Conservation (phyloP, 2,329 filamentous ascomycete species). For the Aspergillus quadrilineatus region DNA sequence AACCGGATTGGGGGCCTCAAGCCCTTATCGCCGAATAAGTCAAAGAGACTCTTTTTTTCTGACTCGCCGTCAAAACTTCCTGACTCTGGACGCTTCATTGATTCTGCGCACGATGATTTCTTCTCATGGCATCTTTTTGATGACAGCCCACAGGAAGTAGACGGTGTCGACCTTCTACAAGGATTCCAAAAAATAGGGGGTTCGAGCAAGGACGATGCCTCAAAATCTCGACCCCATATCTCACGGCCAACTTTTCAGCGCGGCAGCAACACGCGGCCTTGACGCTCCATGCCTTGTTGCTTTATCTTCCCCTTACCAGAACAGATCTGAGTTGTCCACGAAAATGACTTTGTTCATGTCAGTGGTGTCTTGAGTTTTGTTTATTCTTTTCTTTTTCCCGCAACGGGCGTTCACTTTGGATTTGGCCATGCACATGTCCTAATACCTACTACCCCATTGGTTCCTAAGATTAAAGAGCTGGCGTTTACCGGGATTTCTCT, state of each 20-base stretch:
- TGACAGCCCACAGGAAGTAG: conserved; percentile 43
- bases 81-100: conserved; percentile 32
- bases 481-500: neutral
- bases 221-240: conserved; percentile 29
- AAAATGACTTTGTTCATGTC: neutral
- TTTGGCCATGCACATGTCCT: conserved; percentile 1
- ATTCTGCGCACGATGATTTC: conserved; percentile 44
- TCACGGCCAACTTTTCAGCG: conserved; percentile 34
- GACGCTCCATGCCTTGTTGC: conserved; percentile 10
- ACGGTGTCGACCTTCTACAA: conserved; percentile 48
- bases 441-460: conserved; percentile 3
- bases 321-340: neutral
- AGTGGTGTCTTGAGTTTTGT: neutral
- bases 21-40: conserved; percentile 36
- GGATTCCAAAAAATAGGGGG: conserved; percentile 51
- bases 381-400: neutral
- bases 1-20: conserved; percentile 27
- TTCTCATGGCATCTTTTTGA: conserved; percentile 51
- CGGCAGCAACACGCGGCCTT: conserved; percentile 38
- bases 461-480: conserved; percentile 1
- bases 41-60: conserved; percentile 34
- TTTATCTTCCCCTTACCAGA: neutral
- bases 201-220: conserved; percentile 28
- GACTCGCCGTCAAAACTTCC: conserved; percentile 43
- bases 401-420: neutral